phyloP scores from a whole-genome alignment of 495 filamentous ascomycete genomes.

The Penicillium daleae region DNA sequence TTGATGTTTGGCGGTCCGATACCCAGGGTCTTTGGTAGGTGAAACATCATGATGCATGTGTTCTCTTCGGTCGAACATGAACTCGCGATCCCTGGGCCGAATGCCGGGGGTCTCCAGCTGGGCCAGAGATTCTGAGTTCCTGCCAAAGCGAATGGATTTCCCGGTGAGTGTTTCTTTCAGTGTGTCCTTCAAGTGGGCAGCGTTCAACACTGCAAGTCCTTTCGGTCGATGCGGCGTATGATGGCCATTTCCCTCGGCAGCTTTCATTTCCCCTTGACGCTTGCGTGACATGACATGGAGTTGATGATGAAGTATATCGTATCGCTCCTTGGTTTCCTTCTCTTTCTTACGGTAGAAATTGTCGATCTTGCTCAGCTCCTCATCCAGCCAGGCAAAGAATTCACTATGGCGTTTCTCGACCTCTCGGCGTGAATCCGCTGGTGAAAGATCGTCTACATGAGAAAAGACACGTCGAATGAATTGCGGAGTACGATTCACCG shows the following conservation, averaged over 20 bases:
- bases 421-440: slow-evolving; percentile 51
- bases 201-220: slow-evolving; percentile 18
- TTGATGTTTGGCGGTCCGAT: slow-evolving; percentile 84
- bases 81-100: slow-evolving; percentile 33
- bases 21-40: slow-evolving; percentile 64
- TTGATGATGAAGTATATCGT: slow-evolving; percentile 74
- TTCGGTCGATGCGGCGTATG: slow-evolving; percentile 23
- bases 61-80: slow-evolving; percentile 55
- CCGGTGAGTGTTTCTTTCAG: slow-evolving; percentile 36
- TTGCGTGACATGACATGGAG: slow-evolving; percentile 86
- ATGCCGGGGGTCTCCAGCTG: slow-evolving; percentile 53
- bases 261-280: slow-evolving; percentile 68
- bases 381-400: slow-evolving; percentile 79
- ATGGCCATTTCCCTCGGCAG: background rate
- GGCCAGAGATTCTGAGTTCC: slow-evolving; percentile 59
- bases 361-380: slow-evolving; percentile 83
- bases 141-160: slow-evolving; percentile 50
- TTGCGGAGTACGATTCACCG: slow-evolving; percentile 30
- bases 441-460: slow-evolving; percentile 32
- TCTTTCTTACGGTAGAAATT: slow-evolving; percentile 83
- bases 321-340: slow-evolving; percentile 70
- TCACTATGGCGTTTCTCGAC: slow-evolving; percentile 66
- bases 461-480: slow-evolving; percentile 46
- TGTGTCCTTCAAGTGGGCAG: slow-evolving; percentile 24
- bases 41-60: slow-evolving; percentile 61